Evolutionary conservation across 1,284 basidiomycete genomes (phyloP).

Genomic region (Boletus sp.): DNA sequence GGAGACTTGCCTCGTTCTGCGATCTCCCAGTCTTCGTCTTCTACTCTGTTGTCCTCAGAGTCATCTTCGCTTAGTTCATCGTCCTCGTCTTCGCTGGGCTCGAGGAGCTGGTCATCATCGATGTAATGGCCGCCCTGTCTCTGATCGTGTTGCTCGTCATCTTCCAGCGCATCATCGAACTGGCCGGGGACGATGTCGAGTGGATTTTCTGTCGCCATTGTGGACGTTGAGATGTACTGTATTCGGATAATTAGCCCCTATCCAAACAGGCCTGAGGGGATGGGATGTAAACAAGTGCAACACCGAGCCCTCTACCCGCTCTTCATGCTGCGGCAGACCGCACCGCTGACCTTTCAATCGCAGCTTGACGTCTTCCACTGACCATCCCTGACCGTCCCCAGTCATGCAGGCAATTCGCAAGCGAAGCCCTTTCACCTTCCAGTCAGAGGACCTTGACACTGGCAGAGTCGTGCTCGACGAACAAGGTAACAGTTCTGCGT

Average conservation of each 20-base stretch:
- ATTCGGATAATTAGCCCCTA: constrained; percentile 19
- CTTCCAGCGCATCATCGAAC: constrained; percentile 47
- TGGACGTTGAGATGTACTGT: neutral
- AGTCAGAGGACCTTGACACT: constrained; percentile 28
- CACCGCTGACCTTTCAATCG: neutral
- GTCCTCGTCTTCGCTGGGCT: constrained; percentile 38
- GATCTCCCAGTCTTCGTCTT: constrained; percentile 92
- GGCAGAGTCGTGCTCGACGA: constrained; percentile 45
- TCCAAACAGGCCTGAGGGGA: neutral
- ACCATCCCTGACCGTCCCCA: neutral
- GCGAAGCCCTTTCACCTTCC: constrained; percentile 42
- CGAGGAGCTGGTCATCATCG: constrained; percentile 42
- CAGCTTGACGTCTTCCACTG: neutral
- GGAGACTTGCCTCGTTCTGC: constrained; percentile 60
- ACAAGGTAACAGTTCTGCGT: constrained; percentile 37
- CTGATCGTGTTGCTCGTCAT: constrained; percentile 15
- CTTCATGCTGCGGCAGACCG: neutral
- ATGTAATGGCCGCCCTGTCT: constrained; percentile 44
- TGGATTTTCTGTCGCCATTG: constrained; percentile 17
- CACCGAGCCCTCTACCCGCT: constrained; percentile 11
- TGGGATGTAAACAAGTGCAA: constrained; percentile 24
- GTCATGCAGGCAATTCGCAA: constrained; percentile 37
- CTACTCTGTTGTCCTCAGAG: constrained; percentile 57
- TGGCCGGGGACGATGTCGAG: constrained; percentile 41
- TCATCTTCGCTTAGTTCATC: constrained; percentile 40